These are phyloP conservation scores for Beauveria pseudobassiana DNA, from an alignment of 2,329 filamentous ascomycete species.

Conservation along the genomic window DNA sequence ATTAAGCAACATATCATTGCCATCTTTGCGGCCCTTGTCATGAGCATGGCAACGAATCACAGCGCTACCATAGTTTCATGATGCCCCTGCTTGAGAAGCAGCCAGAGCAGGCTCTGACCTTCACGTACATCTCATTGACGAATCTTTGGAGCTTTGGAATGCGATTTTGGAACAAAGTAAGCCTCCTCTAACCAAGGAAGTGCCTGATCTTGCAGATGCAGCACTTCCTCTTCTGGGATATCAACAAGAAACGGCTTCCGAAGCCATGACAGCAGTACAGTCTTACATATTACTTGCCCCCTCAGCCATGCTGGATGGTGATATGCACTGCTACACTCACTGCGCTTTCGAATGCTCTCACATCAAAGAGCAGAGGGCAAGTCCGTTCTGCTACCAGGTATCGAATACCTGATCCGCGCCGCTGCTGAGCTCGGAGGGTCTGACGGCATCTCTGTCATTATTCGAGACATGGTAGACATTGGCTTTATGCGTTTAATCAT, in stretches of 20 bases:
- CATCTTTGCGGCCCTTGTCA: conserved; percentile 77
- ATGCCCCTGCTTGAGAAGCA: conserved; percentile 74
- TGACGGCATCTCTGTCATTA: conserved; percentile 53
- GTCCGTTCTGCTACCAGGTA: conserved; percentile 50
- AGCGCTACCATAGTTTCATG: conserved; percentile 71
- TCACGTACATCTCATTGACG: conserved; percentile 79
- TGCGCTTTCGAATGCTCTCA: conserved; percentile 43
- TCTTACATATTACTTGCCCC: conserved; percentile 66
- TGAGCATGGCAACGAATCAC: conserved; percentile 70
- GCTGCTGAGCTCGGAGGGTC: conserved; percentile 56
- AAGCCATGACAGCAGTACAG: conserved; percentile 58
- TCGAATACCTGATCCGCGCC: conserved; percentile 58
- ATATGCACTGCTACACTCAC: conserved; percentile 39
- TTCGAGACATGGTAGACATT: conserved; percentile 56
- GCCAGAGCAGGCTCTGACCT: conserved; percentile 68
- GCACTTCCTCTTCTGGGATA: conserved; percentile 60
- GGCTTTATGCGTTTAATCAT: conserved; percentile 58
- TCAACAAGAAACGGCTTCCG: conserved; percentile 54
- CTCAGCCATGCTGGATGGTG: conserved; percentile 53
- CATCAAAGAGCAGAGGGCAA: conserved; percentile 48
- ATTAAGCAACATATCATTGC: conserved; percentile 91
- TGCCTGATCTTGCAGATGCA: conserved; percentile 56
- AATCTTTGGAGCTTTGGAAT: conserved; percentile 84
- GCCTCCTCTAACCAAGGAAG: conserved; percentile 50
- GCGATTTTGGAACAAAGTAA: conserved; percentile 62